Evolutionary conservation across 148 eudicot genomes (phyloP), one percentile per base, ranked within the genome.

Genomic region (Rhododendron griersonianum): DNA sequence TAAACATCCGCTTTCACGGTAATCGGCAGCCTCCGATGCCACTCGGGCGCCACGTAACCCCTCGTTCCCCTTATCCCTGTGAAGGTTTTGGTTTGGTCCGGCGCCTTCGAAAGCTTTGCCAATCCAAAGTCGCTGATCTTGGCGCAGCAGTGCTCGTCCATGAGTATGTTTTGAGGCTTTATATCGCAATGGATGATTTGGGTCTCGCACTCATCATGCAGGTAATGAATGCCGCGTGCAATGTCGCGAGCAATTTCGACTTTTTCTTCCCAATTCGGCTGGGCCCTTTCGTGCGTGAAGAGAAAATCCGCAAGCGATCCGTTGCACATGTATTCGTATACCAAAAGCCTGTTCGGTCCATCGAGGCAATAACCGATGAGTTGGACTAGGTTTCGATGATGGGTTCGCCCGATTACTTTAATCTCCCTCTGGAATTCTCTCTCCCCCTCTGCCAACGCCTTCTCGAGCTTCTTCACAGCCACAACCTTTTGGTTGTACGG

Each of bases 251-350:
- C 78, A 3, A 83, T 67, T 10, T 35, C 3, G 4, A 65, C 45
- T 16, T 75, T 67, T 67, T 83, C 78, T 0, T 67, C 78, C 85
- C 78, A 83, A 44, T 10, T 83, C 0, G 47, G 55, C 11, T 1
- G 85, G 19, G 63, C n/a, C n/a, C 30, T 83, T 44, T 45, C 15
- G 0, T 53, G 11, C 1, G 5, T 13, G 51, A 83, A 67, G n/a
- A 83, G 85, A 28, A 83, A 19, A 67, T 67, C 7, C 1, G 78
- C 85, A 67, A 83, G 85, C 9, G 85, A 83, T 7, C 85, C 85
- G 9, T 83, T 83, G 78, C 37, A 25, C 85, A 83, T 83, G 39
- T 41, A 83, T 6, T 83, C 85, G 10, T 45, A 83, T 0, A 83
- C 30, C 69, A 63, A 63, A 23, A 63, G 28, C 11, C 3, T 63